Base-by-base conservation (phyloP, 106 monocot species). In the Amphibolis antarctica region DNA sequence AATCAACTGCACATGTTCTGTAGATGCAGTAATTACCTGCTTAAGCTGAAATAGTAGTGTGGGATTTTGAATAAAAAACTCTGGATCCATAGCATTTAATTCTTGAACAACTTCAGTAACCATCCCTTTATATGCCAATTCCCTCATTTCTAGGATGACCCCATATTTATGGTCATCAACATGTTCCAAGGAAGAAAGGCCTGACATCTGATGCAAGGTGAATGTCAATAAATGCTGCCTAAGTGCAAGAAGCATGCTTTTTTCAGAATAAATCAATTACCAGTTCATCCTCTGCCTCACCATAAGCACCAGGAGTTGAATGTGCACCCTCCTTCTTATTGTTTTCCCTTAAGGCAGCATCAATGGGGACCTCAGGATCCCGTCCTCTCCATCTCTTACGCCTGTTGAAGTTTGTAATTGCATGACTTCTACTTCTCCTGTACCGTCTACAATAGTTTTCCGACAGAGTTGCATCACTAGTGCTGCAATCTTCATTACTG, bases 371-470 rank as follows among this genome's bases (percentile, higher is more conserved):
- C 51, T 82, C 82, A 5, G 73, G 53, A 60, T 55, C 46, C n/a
- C 98, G 68, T 62, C 88, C 98, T 81, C 81, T 99, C 98, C 98
- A 99, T 81, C 98, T 87, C 61, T 88, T 91, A 14, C 81, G 79
- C 19, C 73, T 73, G 26, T 72, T 69, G 48, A 13, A 27, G 3
- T 63, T 44, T 47, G 66, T 66, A 60, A 76, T 64, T 63, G 79
- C 58, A 72, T 81, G 73, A 68, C 63, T 82, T 69, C 90, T 86
- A 24, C 65, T 72, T 65, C 79, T 82, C 55, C 85, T 71, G 53
- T 81, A 69, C 71, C 86, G 76, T 85, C 85, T 85, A 53, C 22
- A 79, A 69, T 42, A 67, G 43, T 58, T 78, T 31, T 77, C 76
- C 63, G 73, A 24, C 67, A 65, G 72, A 57, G 56, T 71, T 28